Evolutionary conservation across 306 rosid genomes (phyloP), one percentile per base, ranked within the genome.

Genomic region (Cicer judaicum): DNA sequence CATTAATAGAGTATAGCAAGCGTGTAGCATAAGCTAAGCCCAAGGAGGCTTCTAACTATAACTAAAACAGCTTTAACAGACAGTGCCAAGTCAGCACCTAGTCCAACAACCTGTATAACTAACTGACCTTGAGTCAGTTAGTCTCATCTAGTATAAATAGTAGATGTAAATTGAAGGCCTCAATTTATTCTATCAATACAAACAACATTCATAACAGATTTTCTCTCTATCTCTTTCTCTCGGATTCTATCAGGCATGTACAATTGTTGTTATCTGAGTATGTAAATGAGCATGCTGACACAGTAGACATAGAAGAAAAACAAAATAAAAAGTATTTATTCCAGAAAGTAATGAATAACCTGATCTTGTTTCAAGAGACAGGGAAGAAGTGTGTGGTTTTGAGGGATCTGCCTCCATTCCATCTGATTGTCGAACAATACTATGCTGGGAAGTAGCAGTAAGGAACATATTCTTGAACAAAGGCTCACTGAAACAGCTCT

Each of bases 401-500:
- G 85, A 77, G 40, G 86, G 85, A 80, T 92, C 95, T 75, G 95
- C 89, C 49, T 90, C 95, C 70, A 73, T 64, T 66, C 85, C 70
- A 79, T 85, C 90, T 54, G 84, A 62, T 79, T 73, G 89, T 68
- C 77, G 85, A 15, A 42, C 81, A 63, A 76, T 69, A 74, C 84
- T 85, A 61, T 81, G 62, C 73, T 83, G 84, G 78, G 90, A 82
- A 73, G 79, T 57, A 68, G 87, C 83, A 81, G 97, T 73, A 77
- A 82, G 73, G 83, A 87, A 87, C 78, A 78, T 87, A 79, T 87
- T 96, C 87, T 73, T 87, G 80, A 84, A 92, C 75, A 79, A 69
- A 48, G 96, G 88, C 64, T 88, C 98, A 4, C 84, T 83, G 85
- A 95, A 95, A 89, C 96, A 89, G 89, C 98, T 95, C 85, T 84